These are phyloP conservation scores for Ganoderma lingzhi DNA, from an alignment of 1,284 basidiomycete species.

Conservation along the genomic window DNA sequence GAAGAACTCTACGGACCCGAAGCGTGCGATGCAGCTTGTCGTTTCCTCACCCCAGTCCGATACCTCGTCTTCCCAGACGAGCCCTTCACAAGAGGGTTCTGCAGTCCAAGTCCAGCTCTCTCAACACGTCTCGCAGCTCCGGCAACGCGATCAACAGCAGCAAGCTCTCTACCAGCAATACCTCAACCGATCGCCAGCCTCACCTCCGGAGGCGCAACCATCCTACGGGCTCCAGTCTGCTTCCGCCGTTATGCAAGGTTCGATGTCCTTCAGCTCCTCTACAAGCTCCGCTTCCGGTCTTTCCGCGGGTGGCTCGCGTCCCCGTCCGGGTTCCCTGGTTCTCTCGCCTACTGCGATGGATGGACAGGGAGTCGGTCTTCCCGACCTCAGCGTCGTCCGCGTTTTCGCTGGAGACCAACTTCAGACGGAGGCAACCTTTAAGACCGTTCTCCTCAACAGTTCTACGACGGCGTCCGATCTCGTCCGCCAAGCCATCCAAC, in stretches of 20 bases:
- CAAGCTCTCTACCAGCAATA: slow-evolving; percentile 92
- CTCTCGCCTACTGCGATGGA: slow-evolving; percentile 66
- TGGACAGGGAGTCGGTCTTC: slow-evolving; percentile 70
- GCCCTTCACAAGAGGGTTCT: slow-evolving; percentile 20
- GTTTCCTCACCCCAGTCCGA: slow-evolving; percentile 15
- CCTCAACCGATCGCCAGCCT: slow-evolving; percentile 81
- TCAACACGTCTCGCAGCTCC: slow-evolving; percentile 70
- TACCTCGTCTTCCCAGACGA: background rate
- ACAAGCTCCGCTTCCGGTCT: slow-evolving; percentile 51
- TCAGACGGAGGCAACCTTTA: slow-evolving; percentile 95
- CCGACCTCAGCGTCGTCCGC: slow-evolving; percentile 92
- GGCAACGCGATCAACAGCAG: slow-evolving; percentile 88
- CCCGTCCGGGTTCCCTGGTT: slow-evolving; percentile 79
- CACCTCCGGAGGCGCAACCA: slow-evolving; percentile 75
- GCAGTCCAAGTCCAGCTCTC: slow-evolving; percentile 39
- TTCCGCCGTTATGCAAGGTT: slow-evolving; percentile 59
- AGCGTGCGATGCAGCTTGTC: slow-evolving; percentile 39
- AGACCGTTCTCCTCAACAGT: slow-evolving; percentile 93
- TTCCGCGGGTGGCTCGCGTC: slow-evolving; percentile 50
- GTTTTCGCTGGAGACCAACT: slow-evolving; percentile 92
- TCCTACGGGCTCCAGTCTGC: slow-evolving; percentile 75
- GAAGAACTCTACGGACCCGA: slow-evolving; percentile 46
- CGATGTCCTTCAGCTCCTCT: slow-evolving; percentile 51
- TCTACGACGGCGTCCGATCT: slow-evolving; percentile 87
- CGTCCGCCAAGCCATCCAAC: slow-evolving; percentile 90